Evolutionary conservation across 1,284 basidiomycete genomes (phyloP), one percentile per base, ranked within the genome.

Genomic region (Cutaneotrichosporon arboriforme): DNA sequence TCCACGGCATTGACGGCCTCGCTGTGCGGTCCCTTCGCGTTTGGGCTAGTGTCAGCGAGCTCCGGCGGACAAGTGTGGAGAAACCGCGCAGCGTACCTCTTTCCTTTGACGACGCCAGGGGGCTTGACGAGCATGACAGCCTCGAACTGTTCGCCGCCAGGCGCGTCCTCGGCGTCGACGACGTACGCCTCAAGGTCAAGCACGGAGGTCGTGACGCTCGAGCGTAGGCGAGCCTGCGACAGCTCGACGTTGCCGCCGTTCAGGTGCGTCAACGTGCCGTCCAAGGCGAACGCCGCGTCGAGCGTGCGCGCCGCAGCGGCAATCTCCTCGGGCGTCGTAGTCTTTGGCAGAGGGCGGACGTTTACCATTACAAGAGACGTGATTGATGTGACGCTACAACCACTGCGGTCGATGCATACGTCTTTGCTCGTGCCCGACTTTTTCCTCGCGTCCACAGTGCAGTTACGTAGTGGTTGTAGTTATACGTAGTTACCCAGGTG

Each of bases 61-160:
- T 18, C 15, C n/a, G n/a, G n/a, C n/a, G n/a, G n/a, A n/a, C n/a
- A n/a, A n/a, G n/a, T n/a, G n/a, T n/a, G n/a, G n/a, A n/a, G n/a
- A n/a, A n/a, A n/a, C n/a, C n/a, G n/a, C n/a, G n/a, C n/a, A n/a
- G n/a, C n/a, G n/a, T 36, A 47, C 46, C 21, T 37, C 21, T n/a
- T 21, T 8, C 46, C 48, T 13, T 49, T 39, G 31, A 20, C 48
- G 4, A 53, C 21, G 8, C 55, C 55, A 8, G 48, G 48, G 31
- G 43, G 55, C 55, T 57, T 57, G 36, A 48, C 51, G 33, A 53
- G 43, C 55, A 57, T 46, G 10, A 57, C 51, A 13, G 35, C 51
- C 23, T 43, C 40, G 0, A 53, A 41, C 8, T 12, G n/a, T 17
- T 38, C 55, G 5, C 22, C 40, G 26, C 26, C 26, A 7, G 26